Base-by-base conservation (phyloP, 208 protist genomes). In the Trypanosoma scelopori region DNA sequence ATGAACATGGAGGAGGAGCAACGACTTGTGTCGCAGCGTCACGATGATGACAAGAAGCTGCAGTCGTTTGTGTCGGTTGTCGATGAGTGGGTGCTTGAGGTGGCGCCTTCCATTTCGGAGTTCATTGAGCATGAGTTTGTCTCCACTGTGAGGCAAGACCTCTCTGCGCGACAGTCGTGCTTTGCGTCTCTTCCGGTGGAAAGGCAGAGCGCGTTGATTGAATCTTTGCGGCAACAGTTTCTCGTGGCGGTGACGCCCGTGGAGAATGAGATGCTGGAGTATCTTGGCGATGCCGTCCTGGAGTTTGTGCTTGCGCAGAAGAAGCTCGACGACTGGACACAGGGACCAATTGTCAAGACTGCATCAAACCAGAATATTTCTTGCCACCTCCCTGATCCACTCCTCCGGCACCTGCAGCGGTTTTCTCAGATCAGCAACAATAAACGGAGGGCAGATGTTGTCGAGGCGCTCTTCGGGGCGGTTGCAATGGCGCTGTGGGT, bases 401-500 rank as follows among this genome's bases (percentile, higher is more conserved):
- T 87, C n/a, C 58, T 55, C 9, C 49, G 52, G 18, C 74, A 78
- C 57, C 60, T 77, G 56, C 39, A 63, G 43, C 46, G 66, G 15
- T 22, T 59, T 20, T 69, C 55, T 16, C 28, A 48, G 43, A 69
- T 84, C 37, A 55, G 42, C 28, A 79, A 71, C 45, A 56, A 50
- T 23, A 88, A 88, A 70, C 65, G 68, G 12, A 55, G 63, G 35
- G 77, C 82, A 16, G 78, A 88, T 69, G 57, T 74, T 32, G 71
- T 82, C 22, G 78, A 88, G 65, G 66, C 78, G 18, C 39, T 88
- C 13, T 80, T 88, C 52, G 82, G 82, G 3, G 82, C 78, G 1
- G 5, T 88, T 25, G 71, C 55, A 23, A 74, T 75, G 59, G 68
- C 76, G 15, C 57, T 84, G 35, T 88, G 78, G 82, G 60, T 82